These are phyloP conservation scores for Zarea fungicola DNA, from an alignment of 2,329 filamentous ascomycete genomes.

Conservation along the genomic window DNA sequence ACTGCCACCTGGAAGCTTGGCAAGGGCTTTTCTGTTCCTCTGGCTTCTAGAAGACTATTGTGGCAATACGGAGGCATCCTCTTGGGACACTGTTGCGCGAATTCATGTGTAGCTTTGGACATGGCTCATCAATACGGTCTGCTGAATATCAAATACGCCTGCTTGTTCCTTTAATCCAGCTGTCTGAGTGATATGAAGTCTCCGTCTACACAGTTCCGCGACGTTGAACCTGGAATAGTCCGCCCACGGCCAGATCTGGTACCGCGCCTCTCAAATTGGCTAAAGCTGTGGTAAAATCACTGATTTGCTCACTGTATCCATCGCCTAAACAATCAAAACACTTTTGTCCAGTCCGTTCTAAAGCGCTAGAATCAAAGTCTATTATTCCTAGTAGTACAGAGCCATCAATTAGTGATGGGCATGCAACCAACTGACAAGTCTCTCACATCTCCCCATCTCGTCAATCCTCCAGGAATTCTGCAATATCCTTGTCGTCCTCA, in stretches of 20 bases:
- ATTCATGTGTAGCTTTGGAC: not conserved
- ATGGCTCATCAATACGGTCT: too few species aligned
- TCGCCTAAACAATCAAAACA: not conserved
- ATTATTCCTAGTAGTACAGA: constrained; percentile 7
- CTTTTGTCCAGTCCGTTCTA: constrained; percentile 1
- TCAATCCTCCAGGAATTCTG: constrained; percentile 60
- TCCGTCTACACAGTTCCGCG: too few species aligned
- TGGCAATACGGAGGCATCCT: not conserved
- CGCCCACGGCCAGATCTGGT: too few species aligned
- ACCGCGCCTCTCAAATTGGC: too few species aligned
- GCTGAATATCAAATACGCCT: too few species aligned
- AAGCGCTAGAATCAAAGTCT: constrained; percentile 5
- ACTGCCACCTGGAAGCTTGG: constrained; percentile 11
- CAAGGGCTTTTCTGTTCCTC: not conserved
- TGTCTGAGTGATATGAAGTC: too few species aligned
- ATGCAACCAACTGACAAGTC: not conserved
- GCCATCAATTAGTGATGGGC: not conserved
- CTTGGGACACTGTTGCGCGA: not conserved
- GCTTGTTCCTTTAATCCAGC: too few species aligned
- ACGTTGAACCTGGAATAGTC: too few species aligned
- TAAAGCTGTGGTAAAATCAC: not conserved
- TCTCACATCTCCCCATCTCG: not conserved
- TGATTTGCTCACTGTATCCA: too few species aligned
- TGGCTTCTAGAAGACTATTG: not conserved
- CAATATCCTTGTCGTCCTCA: constrained; percentile 69